A percentile compares a stretch with the other conserved stretches of the same genome.
Evolutionary conservation across 225 moss, liverwort and hornwort species (phyloP).

Genomic region (Rhytidiadelphus loreus): DNA sequence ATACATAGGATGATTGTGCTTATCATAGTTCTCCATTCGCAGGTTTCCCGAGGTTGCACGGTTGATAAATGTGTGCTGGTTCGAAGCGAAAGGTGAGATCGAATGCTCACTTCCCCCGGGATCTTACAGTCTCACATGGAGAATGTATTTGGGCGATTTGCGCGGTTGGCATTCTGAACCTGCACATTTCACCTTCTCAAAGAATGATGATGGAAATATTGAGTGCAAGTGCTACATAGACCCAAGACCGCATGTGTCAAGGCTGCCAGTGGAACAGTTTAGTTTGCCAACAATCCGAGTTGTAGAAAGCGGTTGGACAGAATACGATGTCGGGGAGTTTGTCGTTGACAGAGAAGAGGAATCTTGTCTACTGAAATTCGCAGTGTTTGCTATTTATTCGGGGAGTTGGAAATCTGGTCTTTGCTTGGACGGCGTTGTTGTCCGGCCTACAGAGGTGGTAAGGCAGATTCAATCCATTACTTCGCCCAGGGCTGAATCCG

Average conservation of each 20-base stretch:
- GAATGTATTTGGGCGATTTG: conserved; percentile 3
- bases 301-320: conserved; percentile 20
- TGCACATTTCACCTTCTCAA: conserved; percentile 18
- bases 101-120: conserved; percentile 29
- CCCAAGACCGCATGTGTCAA: not conserved
- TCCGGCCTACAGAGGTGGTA: not conserved
- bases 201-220: not conserved
- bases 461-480: not conserved
- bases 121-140: conserved; percentile 25
- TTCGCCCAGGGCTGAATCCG: not conserved
- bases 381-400: not conserved
- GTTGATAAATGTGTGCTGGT: conserved; percentile 30
- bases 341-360: conserved; percentile 11
- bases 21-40: not conserved
- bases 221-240: conserved; percentile 19
- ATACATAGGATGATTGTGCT: not conserved
- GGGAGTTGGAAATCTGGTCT: conserved; percentile 16
- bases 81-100: conserved; percentile 17
- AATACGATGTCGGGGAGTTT: conserved; percentile 34
- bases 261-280: not conserved
- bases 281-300: conserved; percentile 15
- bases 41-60: conserved; percentile 28
- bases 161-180: conserved; percentile 9
- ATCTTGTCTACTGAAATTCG: not conserved
- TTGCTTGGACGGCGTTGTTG: conserved; percentile 21